Base-by-base conservation (phyloP, 805 yeast species). In the Wickerhamomyces alni region DNA sequence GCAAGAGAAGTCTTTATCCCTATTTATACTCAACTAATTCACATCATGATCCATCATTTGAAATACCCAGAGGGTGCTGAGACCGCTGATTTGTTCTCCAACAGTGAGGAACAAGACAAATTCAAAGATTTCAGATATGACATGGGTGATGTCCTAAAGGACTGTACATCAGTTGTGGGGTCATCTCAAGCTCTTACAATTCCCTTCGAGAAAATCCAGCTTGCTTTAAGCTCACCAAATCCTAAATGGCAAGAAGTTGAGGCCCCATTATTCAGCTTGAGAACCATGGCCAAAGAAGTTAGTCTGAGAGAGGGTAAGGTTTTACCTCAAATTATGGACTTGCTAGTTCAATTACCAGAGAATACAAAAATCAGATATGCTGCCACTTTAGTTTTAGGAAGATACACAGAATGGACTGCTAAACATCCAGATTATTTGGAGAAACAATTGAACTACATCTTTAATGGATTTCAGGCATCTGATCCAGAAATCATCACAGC, bases 141-240 rank as follows among this genome's bases (percentile, higher is more conserved):
- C 41, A 86, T 93, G 85, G 98, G 98, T 29, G 98, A 93, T 59
- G 96, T 91, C n/a, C 66, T 93, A 45, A 94, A 94, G 57, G 95
- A 88, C 57, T 88, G 98, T 66, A 86, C 97, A 51, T 85, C 86
- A 2, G 91, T 93, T 3, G 79, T 87, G 32, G 98, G 98, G 1
- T 70, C 94, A 3, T 63, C 74, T 9, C 66, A 62, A 30, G 87
- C 96, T 0, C 67, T 93, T 27, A 60, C 65, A 17, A 80, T 85
- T 39, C 95, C 96, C 16, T 82, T 79, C 51, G 63, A 65, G 27
- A 74, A 71, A 51, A 74, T 88, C 36, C 75, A 75, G 48, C 37
- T 48, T 8, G 52, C 65, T 2, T 40, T 69, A 21, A 50, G 44
- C 7, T 62, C 59, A 13, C 55, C 59, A 46, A 50, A 44, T 5